These are phyloP conservation scores for Coelomomyces lativittatus DNA, from an alignment of 371 early-diverging fungal genomes.

Conservation along the genomic window DNA sequence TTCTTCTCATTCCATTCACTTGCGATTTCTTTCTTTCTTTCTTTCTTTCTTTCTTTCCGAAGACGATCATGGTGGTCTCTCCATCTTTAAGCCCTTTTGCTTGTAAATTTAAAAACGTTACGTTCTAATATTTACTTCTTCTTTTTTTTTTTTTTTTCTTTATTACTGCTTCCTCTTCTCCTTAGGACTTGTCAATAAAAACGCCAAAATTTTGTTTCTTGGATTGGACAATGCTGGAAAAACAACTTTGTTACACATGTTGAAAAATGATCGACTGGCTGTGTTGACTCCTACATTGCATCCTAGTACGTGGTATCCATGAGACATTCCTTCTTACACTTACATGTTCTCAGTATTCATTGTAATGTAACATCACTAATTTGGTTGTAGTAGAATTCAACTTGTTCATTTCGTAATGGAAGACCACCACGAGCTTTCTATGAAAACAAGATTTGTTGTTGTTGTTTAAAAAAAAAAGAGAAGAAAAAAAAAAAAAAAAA, in stretches of 20 bases:
- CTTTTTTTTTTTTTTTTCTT: neutral
- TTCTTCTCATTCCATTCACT: neutral
- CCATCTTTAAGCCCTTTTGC: neutral
- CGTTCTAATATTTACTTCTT: neutral
- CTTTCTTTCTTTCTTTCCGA: neutral
- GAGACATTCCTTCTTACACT: no score
- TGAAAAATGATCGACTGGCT: constrained; percentile 94
- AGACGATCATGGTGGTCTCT: neutral
- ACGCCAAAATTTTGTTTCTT: constrained; percentile 95
- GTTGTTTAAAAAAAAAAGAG: no score
- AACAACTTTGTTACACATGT: constrained; percentile 96
- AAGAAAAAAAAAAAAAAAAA: no score
- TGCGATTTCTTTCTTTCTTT: neutral
- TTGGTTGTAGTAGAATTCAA: no score
- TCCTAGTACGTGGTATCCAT: constrained; percentile 92
- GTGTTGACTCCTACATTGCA: constrained; percentile 94
- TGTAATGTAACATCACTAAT: no score
- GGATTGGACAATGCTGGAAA: constrained; percentile 99
- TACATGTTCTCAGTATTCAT: no score
- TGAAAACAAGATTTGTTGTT: no score
- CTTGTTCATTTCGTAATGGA: no score
- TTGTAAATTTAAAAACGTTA: neutral
- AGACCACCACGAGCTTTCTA: no score
- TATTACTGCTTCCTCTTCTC: neutral
- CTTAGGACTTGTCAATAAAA: constrained; percentile 86